These are phyloP conservation scores for Xylariaceae sp. DNA, from an alignment of 2,329 filamentous ascomycete species.

Conservation along the genomic window DNA sequence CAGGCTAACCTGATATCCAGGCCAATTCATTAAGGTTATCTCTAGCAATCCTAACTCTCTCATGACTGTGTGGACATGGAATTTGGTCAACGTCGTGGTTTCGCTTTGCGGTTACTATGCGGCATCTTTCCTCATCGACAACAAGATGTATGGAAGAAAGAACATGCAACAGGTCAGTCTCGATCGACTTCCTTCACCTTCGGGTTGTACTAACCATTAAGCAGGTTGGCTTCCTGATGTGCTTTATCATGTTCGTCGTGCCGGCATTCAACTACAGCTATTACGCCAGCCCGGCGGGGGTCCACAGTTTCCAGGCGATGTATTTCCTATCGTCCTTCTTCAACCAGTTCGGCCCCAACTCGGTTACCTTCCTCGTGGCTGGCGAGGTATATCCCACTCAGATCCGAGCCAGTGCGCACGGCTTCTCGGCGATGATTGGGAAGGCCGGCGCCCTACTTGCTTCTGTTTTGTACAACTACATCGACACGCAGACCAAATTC, in stretches of 20 bases:
- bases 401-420: slow-evolving; percentile 90
- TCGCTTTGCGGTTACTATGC: slow-evolving; percentile 87
- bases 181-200: not conserved
- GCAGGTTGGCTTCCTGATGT: slow-evolving; percentile 80
- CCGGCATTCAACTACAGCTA: slow-evolving; percentile 87
- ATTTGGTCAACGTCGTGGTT: slow-evolving; percentile 86
- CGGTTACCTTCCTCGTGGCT: slow-evolving; percentile 92
- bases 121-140: slow-evolving; percentile 86
- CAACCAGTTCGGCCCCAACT: slow-evolving; percentile 98
- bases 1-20: slow-evolving; percentile 18
- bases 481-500: slow-evolving; percentile 81
- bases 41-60: slow-evolving; percentile 70
- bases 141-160: slow-evolving; percentile 95
- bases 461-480: slow-evolving; percentile 93
- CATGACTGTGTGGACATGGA: slow-evolving; percentile 90
- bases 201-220: slow-evolving; percentile 3
- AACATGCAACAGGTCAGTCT: slow-evolving; percentile 77
- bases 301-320: slow-evolving; percentile 95
- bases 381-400: slow-evolving; percentile 96
- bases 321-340: slow-evolving; percentile 98
- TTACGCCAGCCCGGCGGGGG: slow-evolving; percentile 71
- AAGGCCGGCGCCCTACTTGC: slow-evolving; percentile 88
- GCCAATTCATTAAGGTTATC: slow-evolving; percentile 84
- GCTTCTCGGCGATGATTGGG: slow-evolving; percentile 88
- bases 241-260: slow-evolving; percentile 91